A percentile compares a stretch with the other conserved stretches of the same genome.
phyloP scores from a whole-genome alignment of 176 grass and related monocot species.

The Sorghum bicolor region Sorghum_bicolor_NCBIv3 NC_012870.2:79643501-79644000 shows the following conservation, averaged over 20 bases:
- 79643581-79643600: constrained; percentile 79
- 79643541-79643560: constrained; percentile 58
- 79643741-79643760: neutral
- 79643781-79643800: constrained; percentile 42
- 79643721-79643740: neutral
- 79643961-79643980: constrained; percentile 67
- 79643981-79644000: constrained; percentile 75
- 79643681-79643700: neutral
- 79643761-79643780: constrained; percentile 35
- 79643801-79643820: constrained; percentile 1
- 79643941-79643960: constrained; percentile 95
- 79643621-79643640: constrained; percentile 89
- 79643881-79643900: constrained; percentile 89
- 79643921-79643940: constrained; percentile 94
- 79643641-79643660: constrained; percentile 52
- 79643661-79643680: constrained; percentile 51
- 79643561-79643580: constrained; percentile 60
- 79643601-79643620: constrained; percentile 90
- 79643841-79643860: neutral
- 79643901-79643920: constrained; percentile 89
- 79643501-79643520: constrained; percentile 78
- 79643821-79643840: constrained; percentile 8
- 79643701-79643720: neutral
- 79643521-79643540: constrained; percentile 74
- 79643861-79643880: constrained; percentile 42